These are phyloP conservation scores for Dendrobium nobile DNA, from an alignment of 106 monocot species.

Conservation along the genomic window DNA sequence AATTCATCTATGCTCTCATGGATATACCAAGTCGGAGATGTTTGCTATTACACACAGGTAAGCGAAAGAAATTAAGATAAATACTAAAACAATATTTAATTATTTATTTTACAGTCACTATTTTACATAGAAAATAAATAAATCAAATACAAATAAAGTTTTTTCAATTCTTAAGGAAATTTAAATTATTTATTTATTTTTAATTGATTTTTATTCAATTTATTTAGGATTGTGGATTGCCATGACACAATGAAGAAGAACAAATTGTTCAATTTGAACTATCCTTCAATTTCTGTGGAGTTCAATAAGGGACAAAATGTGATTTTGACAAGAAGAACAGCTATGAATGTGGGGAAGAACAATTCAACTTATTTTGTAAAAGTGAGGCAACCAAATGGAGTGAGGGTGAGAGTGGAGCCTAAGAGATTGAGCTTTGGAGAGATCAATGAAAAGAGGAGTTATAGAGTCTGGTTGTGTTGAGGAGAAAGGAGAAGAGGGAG, in stretches of 20 bases:
- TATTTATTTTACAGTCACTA: too few relatives aligned
- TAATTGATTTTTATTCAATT: too few relatives aligned
- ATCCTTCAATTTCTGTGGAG: conserved; percentile 67
- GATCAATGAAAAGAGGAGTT: conserved; percentile 43
- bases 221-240: conserved; percentile 35
- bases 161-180: conserved; percentile 6
- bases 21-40: conserved; percentile 51
- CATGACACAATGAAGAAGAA: conserved; percentile 12
- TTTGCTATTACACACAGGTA: conserved; percentile 49
- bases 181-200: too few relatives aligned
- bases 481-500: conserved; percentile 7
- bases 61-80: too few relatives aligned
- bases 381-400: conserved; percentile 34
- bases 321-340: conserved; percentile 27
- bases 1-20: conserved; percentile 56
- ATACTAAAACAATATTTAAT: too few relatives aligned
- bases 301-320: conserved; percentile 34
- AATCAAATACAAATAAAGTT: conserved; percentile 17
- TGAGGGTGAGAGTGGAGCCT: conserved; percentile 48
- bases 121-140: too few relatives aligned
- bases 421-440: conserved; percentile 32
- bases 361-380: conserved; percentile 46
- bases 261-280: conserved; percentile 63
- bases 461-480: conserved; percentile 40
- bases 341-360: conserved; percentile 60